Evolutionary conservation across 768 basidiomycete genomes (phyloP), one percentile per base, ranked within the genome.

Genomic region (Tylopilus felleus): DNA sequence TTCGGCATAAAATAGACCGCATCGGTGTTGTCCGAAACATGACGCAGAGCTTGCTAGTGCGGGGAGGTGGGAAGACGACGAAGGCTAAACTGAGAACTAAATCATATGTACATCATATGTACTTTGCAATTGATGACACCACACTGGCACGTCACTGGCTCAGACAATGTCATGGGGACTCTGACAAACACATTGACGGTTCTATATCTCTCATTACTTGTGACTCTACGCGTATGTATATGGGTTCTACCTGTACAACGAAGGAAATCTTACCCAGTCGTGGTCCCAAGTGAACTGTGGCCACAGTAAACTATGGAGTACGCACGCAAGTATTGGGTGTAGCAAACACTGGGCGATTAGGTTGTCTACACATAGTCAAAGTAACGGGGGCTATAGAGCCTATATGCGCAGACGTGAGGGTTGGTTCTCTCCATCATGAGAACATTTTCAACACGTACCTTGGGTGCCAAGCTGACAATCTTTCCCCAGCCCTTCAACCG

Each of bases 401-500:
- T 66, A 36, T 1, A 49, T 1, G 10, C 17, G 16, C 12, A 21
- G 13, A 31, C 17, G 39, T 2, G 22, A 38, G 14, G 12, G 29
- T 60, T 23, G 53, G 42, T 5, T 49, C 9, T 16, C 17, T n/a
- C n/a, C 8, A 14, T n/a, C 9, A 27, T 4, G 16, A 46, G 8
- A 14, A 0, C 21, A 25, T 17, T 19, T 49, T 35, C 29, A 14
- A 52, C 21, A 31, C 60, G 13, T 51, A 93, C 94, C 77, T 93
- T 93, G 48, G 93, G 93, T 60, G 94, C 95, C 64, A 97, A 71
- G 72, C 86, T 88, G 51, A 91, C 85, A 59, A 98, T 90, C 73
- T 98, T 97, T 8, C 89, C 85, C 95, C 95, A 98, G 1, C 93
- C 93, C 68, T 91, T 88, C 80, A 90, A 80, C 57, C 93, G 78